These are phyloP conservation scores for Fusarium sp. DNA, from an alignment of 2,329 filamentous ascomycete genomes.

Conservation along the genomic window DNA sequence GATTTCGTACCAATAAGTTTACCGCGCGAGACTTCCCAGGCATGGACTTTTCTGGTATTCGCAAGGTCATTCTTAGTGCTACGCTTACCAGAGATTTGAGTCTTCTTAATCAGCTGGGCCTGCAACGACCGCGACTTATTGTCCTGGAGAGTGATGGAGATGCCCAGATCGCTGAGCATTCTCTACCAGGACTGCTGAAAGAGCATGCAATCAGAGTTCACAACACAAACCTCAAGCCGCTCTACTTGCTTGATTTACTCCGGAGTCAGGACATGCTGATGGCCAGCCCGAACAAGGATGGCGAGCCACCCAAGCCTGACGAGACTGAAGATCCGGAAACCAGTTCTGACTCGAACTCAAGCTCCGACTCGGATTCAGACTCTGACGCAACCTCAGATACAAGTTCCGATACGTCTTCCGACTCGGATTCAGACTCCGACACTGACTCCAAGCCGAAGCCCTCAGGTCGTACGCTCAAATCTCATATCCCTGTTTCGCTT, in stretches of 20 bases:
- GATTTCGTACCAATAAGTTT: constrained; percentile 64
- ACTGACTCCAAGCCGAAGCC: constrained; percentile 42
- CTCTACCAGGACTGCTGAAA: constrained; percentile 71
- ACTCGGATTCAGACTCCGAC: constrained; percentile 50
- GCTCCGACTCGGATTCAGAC: constrained; percentile 52
- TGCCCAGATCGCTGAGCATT: constrained; percentile 62
- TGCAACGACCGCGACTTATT: constrained; percentile 81
- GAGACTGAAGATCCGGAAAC: constrained; percentile 56
- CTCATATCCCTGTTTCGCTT: constrained; percentile 66
- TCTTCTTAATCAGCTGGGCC: constrained; percentile 78
- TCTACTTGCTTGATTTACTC: constrained; percentile 86
- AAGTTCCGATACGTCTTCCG: constrained; percentile 46
- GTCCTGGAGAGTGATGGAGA: constrained; percentile 72
- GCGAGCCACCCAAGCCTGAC: constrained; percentile 32
- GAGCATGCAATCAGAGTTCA: constrained; percentile 78
- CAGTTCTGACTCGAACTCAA: constrained; percentile 40
- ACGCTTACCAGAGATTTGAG: constrained; percentile 92
- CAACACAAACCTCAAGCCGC: constrained; percentile 79
- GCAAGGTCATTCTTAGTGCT: constrained; percentile 89
- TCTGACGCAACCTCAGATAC: constrained; percentile 50
- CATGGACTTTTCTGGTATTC: constrained; percentile 67
- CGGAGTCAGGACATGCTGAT: constrained; percentile 64
- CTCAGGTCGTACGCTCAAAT: constrained; percentile 36
- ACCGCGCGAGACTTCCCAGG: constrained; percentile 67
- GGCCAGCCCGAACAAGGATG: constrained; percentile 29